Evolutionary conservation across 768 basidiomycete genomes (phyloP), one percentile per base, ranked within the genome.

Genomic region (Tricholoma sp.): DNA sequence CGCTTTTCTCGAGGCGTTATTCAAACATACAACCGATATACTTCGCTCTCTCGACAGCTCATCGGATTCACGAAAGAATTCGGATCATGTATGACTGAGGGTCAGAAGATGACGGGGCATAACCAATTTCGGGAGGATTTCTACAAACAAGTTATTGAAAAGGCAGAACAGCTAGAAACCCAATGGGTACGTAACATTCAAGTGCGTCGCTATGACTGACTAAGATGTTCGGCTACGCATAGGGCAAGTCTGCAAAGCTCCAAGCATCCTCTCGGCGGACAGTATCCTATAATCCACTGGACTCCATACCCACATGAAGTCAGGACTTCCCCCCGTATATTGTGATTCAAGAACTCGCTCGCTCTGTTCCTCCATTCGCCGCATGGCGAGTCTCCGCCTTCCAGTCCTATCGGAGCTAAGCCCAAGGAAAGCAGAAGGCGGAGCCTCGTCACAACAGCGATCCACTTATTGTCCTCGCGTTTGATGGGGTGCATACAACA

Each of bases 21-120:
- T 52, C 31, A 24, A 52, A 21, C 31, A 32, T 52, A 37, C 50
- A 24, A 35, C 50, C 19, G 35, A 32, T 11, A 27, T n/a, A 1
- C 50, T 52, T 52, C 32, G 31, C 19, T 24, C 19, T 34, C 19
- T 4, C 16, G 41, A 21, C 41, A 1, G 6, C 29, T 50, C 50
- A 8, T 34, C 32, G 34, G 8, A 35, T 10, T 52, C 16, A 32
- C 18, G 19, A 39, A 11, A 39, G 32, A 3, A 35, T 52, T 52
- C 51, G 21, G 51, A 21, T 39, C 32, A 24, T 52, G 24, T 52
- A 52, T 52, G 51, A 52, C 51, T 22, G 51, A 52, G 10, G 51
- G 51, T 39, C 34, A 52, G 24, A 35, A 3, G 34, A 52, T 52
- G 51, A 24, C 34, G 32, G n/a, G 34, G 16, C 34, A 22, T 22